Evolutionary conservation across 1,139 yeast species (phyloP).

Genomic region (Pichia sp.): DNA sequence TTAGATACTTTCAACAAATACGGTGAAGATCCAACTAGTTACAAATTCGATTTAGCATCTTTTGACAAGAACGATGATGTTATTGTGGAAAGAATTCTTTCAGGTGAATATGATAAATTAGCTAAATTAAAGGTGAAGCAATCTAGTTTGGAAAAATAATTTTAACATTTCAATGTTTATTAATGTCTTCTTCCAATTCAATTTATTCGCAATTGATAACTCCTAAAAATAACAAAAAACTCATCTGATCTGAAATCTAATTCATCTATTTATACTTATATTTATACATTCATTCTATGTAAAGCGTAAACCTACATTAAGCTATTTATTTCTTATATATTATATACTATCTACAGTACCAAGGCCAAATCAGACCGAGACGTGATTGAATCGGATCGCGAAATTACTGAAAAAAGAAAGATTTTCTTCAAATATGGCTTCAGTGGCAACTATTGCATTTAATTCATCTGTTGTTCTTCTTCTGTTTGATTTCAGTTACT

Average conservation of each 20-base stretch:
- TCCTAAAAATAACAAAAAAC: neutral
- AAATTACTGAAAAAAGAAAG: neutral
- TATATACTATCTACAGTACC: neutral
- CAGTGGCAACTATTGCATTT: neutral
- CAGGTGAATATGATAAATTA: conserved; percentile 79
- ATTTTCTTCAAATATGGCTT: neutral
- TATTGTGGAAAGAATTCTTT: conserved; percentile 74
- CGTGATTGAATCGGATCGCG: neutral
- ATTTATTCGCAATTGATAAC: neutral
- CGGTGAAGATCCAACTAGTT: conserved; percentile 41
- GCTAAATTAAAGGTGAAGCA: conserved; percentile 51
- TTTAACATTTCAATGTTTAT: neutral
- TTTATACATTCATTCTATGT: neutral
- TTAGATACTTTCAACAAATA: conserved; percentile 38
- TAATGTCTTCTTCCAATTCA: neutral
- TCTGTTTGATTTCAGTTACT: neutral
- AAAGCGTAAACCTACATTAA: neutral
- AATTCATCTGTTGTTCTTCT: neutral
- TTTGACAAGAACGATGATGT: conserved; percentile 67
- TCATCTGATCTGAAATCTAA: neutral
- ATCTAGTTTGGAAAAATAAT: conserved; percentile 9
- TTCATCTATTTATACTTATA: neutral
- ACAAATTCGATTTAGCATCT: conserved; percentile 50
- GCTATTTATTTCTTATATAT: neutral
- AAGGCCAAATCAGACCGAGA: neutral